phyloP scores from a whole-genome alignment of 768 basidiomycete species.

The Cantharellus anzutake region DNA sequence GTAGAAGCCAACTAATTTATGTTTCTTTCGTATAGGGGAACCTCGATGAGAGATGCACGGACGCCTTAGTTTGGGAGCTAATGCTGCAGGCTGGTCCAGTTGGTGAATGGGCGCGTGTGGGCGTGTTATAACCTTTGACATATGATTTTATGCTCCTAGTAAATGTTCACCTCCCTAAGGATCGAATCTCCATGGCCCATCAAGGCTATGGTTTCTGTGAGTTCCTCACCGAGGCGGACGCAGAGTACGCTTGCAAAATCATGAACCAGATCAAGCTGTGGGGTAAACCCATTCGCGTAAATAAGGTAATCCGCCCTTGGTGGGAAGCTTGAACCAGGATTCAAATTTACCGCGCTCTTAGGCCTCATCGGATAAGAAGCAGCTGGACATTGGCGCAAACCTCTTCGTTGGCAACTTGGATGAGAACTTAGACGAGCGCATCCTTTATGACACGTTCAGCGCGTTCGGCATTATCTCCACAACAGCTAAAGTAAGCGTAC shows the following conservation, averaged over 20 bases:
- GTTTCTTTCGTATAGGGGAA: conserved; percentile 46
- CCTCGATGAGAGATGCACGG: conserved; percentile 84
- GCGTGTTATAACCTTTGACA: conserved; percentile 16
- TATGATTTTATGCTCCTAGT: conserved; percentile 27
- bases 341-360: conserved; percentile 17
- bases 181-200: conserved; percentile 93
- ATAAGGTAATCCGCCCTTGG: conserved; percentile 50
- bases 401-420: conserved; percentile 92
- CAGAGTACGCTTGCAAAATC: conserved; percentile 99
- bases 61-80: conserved; percentile 91
- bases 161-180: conserved; percentile 96
- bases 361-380: conserved; percentile 97
- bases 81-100: conserved; percentile 99
- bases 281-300: conserved; percentile 96
- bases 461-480: conserved; percentile 88
- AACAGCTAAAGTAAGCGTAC: conserved; percentile 53
- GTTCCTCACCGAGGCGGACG: conserved; percentile 96
- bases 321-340: background rate
- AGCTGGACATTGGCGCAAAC: conserved; percentile 94
- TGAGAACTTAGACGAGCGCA: conserved; percentile 82
- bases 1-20: background rate
- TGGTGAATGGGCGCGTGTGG: conserved; percentile 26
- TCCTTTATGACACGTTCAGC: conserved; percentile 88
- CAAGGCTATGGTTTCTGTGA: conserved; percentile 99
- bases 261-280: conserved; percentile 99